Conservation (phyloP, 352 stramenopile genomes). For the Phytopythium ostracodes region DNA sequence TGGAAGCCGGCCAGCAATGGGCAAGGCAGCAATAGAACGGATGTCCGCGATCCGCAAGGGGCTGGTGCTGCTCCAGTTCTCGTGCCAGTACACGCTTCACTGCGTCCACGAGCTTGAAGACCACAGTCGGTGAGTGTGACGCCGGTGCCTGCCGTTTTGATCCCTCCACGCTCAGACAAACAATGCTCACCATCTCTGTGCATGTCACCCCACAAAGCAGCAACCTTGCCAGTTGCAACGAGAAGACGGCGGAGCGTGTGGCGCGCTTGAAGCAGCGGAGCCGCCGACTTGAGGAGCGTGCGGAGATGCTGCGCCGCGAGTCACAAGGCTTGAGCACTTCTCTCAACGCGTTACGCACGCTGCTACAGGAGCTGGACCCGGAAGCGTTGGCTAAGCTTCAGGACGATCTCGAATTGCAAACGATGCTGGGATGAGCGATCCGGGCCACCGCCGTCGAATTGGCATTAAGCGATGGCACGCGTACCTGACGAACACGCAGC, state of each 20-base stretch:
- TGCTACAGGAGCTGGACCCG: constrained; percentile 43
- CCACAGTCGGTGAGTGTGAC: constrained; percentile 20
- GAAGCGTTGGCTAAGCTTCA: constrained; percentile 12
- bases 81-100: constrained; percentile 59
- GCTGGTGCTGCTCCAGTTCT: constrained; percentile 46
- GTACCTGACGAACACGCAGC: neutral
- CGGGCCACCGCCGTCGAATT: neutral
- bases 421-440: neutral
- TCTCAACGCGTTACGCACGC: constrained; percentile 31
- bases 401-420: neutral
- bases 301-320: constrained; percentile 28
- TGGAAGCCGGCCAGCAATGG: neutral
- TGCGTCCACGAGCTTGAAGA: constrained; percentile 31
- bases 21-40: neutral
- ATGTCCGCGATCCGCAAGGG: constrained; percentile 15
- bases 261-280: constrained; percentile 11
- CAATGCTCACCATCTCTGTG: neutral
- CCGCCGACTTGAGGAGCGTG: constrained; percentile 16
- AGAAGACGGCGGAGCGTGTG: constrained; percentile 9
- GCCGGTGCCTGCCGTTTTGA: neutral
- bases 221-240: constrained; percentile 9
- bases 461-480: neutral
- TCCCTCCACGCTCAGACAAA: neutral
- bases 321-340: constrained; percentile 24
- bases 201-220: constrained; percentile 12